A percentile compares a stretch with the other conserved stretches of the same genome.
Evolutionary conservation across 2,329 filamentous ascomycete species (phyloP).

Genomic region (Pestalotiopsis sp.): DNA sequence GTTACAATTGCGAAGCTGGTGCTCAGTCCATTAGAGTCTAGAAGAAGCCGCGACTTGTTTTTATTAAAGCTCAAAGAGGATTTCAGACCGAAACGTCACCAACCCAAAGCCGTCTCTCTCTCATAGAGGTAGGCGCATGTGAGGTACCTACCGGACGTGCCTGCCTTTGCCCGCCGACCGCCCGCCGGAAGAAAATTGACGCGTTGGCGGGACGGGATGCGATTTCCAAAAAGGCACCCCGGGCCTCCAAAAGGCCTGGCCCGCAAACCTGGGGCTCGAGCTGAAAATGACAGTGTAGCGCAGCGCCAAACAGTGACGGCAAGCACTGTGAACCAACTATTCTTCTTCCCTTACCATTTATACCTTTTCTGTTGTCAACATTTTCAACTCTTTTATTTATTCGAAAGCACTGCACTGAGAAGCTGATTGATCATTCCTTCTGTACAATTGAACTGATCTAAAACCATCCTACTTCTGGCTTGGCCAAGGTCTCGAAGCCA

Average conservation of each 20-base stretch:
- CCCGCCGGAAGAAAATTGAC: constrained; percentile 19
- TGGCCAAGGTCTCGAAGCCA: no score
- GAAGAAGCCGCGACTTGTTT: neutral
- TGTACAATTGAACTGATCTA: no score
- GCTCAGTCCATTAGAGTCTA: constrained; percentile 6
- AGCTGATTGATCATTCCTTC: no score
- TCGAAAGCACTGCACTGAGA: no score
- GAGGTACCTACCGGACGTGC: neutral
- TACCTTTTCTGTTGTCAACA: no score
- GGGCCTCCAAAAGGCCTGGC: neutral
- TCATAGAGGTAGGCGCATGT: constrained; percentile 1
- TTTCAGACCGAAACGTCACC: constrained; percentile 5
- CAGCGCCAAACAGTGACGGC: no score
- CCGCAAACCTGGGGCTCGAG: neutral
- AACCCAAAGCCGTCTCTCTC: neutral
- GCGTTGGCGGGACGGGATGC: constrained; percentile 9
- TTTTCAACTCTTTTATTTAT: no score
- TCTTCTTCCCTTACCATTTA: no score
- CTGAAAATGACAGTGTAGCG: neutral
- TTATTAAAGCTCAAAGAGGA: neutral
- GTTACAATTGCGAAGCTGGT: neutral
- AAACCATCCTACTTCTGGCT: no score
- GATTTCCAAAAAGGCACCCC: neutral
- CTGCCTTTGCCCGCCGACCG: neutral
- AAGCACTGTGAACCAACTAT: no score